These are phyloP conservation scores for Nyctanthes arbortristis DNA, from an alignment of 257 asterid species.

Conservation along the genomic window DNA sequence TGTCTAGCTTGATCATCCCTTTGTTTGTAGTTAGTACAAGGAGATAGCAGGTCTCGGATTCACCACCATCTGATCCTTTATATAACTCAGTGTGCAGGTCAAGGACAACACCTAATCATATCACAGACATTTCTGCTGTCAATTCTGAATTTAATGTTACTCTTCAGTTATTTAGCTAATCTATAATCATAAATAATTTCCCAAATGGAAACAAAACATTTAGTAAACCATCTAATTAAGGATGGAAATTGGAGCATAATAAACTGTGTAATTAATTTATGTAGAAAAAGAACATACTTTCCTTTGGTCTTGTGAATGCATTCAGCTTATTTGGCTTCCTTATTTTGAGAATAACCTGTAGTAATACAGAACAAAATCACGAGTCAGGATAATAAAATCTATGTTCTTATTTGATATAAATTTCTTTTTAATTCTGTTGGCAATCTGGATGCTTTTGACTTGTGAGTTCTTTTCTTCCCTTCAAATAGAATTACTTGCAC, in stretches of 20 bases:
- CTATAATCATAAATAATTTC: neutral
- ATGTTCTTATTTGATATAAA: neutral
- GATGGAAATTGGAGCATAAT: constrained; percentile 9
- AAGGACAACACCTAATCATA: constrained; percentile 46
- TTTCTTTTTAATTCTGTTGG: neutral
- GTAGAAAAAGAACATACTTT: constrained; percentile 52
- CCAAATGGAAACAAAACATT: neutral
- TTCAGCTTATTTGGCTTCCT: constrained; percentile 66
- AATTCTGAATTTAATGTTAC: constrained; percentile 1
- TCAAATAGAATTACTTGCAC: neutral
- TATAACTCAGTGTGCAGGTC: constrained; percentile 69
- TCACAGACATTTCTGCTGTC: neutral
- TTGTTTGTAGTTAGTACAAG: constrained; percentile 65
- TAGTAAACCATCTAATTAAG: constrained; percentile 6
- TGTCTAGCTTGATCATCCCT: constrained; percentile 69
- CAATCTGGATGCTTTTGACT: neutral
- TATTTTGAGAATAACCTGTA: constrained; percentile 71
- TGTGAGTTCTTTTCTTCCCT: neutral
- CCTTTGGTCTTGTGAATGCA: constrained; percentile 61
- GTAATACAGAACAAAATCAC: constrained; percentile 21
- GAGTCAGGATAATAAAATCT: neutral
- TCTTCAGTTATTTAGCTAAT: too few species aligned
- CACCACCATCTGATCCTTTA: constrained; percentile 56
- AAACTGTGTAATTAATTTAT: constrained; percentile 2
- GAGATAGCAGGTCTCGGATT: constrained; percentile 59